Conservation (phyloP, 139 green algal genomes). For the Tetradesmus obliquus region DNA sequence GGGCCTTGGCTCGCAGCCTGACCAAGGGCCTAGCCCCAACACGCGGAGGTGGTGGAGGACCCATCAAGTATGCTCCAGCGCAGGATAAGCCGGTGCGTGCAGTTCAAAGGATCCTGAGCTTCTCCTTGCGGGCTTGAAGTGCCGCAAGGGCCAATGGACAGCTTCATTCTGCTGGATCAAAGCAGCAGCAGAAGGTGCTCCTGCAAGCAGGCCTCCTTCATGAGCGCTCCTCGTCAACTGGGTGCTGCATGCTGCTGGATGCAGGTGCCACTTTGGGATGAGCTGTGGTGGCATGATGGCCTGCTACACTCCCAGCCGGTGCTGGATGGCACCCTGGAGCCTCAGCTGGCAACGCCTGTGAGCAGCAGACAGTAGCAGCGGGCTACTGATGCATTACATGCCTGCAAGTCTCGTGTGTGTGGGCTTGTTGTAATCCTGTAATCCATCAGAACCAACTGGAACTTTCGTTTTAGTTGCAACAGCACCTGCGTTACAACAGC, state of each 20-base stretch:
- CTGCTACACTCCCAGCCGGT: conserved; percentile 62
- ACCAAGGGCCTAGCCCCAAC: conserved; percentile 45
- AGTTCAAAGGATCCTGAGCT: neutral
- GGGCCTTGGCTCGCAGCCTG: conserved; percentile 35
- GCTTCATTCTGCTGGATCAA: neutral
- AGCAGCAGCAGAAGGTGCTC: neutral
- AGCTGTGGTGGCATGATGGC: conserved; percentile 74
- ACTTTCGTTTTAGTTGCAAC: too few relatives aligned
- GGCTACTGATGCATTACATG: neutral
- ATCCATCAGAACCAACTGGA: too few relatives aligned
- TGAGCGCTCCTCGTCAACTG: neutral
- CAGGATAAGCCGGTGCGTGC: conserved; percentile 61
- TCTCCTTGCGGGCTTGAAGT: neutral
- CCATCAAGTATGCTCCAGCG: conserved; percentile 57
- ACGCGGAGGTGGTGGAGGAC: conserved; percentile 59
- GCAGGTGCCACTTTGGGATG: conserved; percentile 67
- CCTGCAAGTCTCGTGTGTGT: neutral
- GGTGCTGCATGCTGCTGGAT: neutral
- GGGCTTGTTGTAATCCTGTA: too few relatives aligned
- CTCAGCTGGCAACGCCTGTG: neutral
- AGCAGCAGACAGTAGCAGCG: neutral
- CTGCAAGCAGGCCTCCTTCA: neutral
- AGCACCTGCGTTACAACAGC: too few relatives aligned
- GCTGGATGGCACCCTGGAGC: conserved; percentile 34
- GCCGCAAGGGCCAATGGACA: neutral